Conservation (phyloP, 179 eudicot species). For the Actinidia arguta region DNA sequence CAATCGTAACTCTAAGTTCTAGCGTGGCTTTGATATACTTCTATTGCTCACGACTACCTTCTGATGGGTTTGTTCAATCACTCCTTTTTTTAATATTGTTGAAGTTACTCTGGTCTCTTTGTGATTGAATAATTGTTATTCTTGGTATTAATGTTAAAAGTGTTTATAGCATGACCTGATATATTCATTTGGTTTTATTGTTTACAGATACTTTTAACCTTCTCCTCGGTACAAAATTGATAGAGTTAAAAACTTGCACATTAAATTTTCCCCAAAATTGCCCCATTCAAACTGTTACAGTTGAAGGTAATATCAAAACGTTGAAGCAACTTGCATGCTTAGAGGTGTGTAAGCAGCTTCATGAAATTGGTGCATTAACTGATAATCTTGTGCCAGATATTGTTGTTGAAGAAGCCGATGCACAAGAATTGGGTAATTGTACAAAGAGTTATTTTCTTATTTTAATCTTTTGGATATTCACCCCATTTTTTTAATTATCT, state of each 20-base stretch:
- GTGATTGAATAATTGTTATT: not conserved
- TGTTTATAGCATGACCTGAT: not conserved
- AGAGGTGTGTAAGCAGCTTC: conserved; percentile 90
- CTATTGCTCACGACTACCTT: conserved; percentile 92
- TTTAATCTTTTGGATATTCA: not conserved
- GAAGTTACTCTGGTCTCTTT: not conserved
- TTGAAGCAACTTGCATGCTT: conserved; percentile 84
- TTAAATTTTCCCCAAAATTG: conserved; percentile 76
- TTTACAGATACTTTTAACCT: conserved; percentile 80
- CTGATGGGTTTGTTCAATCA: conserved; percentile 73
- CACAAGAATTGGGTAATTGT: conserved; percentile 58
- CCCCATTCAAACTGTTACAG: conserved; percentile 58
- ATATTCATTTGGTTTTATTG: conserved; percentile 18
- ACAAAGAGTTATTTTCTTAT: not conserved
- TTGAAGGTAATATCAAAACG: conserved; percentile 50
- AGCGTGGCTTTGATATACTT: conserved; percentile 72
- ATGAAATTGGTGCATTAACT: conserved; percentile 76
- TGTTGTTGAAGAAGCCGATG: conserved; percentile 62
- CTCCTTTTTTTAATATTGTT: not conserved
- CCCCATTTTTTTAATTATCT: not conserved
- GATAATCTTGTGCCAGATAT: conserved; percentile 88
- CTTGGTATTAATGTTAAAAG: not conserved
- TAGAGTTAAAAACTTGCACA: conserved; percentile 47
- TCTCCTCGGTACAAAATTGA: conserved; percentile 62
- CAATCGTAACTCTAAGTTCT: conserved; percentile 71